These are phyloP conservation scores for Stagonosporopsis vannaccii DNA, from an alignment of 2,329 filamentous ascomycete species.

Conservation along the genomic window DNA sequence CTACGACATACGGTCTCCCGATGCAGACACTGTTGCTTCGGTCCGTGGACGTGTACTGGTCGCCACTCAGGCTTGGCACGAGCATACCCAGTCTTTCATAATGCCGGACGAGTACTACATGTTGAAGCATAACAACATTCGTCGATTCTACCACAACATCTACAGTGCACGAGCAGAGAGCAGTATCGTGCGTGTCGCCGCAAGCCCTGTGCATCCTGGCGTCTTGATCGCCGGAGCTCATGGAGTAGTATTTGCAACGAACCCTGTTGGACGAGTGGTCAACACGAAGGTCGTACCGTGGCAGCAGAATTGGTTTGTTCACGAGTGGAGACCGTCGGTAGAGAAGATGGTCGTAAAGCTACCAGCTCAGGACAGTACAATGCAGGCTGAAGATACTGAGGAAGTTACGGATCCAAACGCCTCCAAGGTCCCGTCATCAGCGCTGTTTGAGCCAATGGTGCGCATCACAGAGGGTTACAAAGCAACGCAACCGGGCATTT, in stretches of 20 bases:
- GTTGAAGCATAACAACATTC: slow-evolving; percentile 57
- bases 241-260: slow-evolving; percentile 60
- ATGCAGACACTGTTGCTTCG: slow-evolving; percentile 53
- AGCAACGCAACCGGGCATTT: slow-evolving; percentile 36
- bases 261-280: slow-evolving; percentile 60
- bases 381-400: slow-evolving; percentile 1
- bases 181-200: slow-evolving; percentile 52
- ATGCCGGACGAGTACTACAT: slow-evolving; percentile 63
- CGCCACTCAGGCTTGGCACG: slow-evolving; percentile 61
- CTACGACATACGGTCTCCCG: slow-evolving; percentile 60
- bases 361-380: neutral
- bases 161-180: slow-evolving; percentile 48
- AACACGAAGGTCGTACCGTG: slow-evolving; percentile 60
- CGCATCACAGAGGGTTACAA: slow-evolving; percentile 55
- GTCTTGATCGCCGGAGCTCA: slow-evolving; percentile 61
- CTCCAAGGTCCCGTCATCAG: slow-evolving; percentile 14
- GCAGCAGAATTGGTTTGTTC: slow-evolving; percentile 65
- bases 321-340: slow-evolving; percentile 60
- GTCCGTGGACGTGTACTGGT: slow-evolving; percentile 60
- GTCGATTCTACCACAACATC: slow-evolving; percentile 60
- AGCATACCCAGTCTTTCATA: slow-evolving; percentile 62
- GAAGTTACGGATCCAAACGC: neutral
- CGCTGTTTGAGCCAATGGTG: slow-evolving; percentile 34
- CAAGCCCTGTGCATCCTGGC: slow-evolving; percentile 63
- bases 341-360: slow-evolving; percentile 16